Conservation (phyloP, 495 filamentous ascomycete species). For the Hypoxylon lenormandii region DNA sequence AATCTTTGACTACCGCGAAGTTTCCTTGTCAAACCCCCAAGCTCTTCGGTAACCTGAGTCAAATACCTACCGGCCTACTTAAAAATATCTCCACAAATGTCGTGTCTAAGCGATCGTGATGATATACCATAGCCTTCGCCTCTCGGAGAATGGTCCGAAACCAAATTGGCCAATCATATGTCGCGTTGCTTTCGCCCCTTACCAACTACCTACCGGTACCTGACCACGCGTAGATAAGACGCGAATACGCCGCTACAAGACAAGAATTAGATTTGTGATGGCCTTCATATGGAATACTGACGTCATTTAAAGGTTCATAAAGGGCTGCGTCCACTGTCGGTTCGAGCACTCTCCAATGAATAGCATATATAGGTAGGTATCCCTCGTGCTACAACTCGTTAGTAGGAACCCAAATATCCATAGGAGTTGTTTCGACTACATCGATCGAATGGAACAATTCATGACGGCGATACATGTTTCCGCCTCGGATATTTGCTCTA, state of each 20-base stretch:
- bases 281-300: slow-evolving; percentile 16
- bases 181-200: slow-evolving; percentile 6
- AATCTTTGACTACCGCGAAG: slow-evolving; percentile 1
- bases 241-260: neutral
- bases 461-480: too few relatives aligned
- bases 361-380: neutral
- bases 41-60: neutral
- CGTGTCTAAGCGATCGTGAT: slow-evolving; percentile 6
- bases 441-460: slow-evolving; percentile 18
- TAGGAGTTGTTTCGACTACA: neutral
- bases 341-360: neutral
- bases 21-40: neutral
- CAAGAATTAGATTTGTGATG: neutral
- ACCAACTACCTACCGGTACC: neutral
- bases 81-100: slow-evolving; percentile 14
- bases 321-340: slow-evolving; percentile 12
- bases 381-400: slow-evolving; percentile 10
- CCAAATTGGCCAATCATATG: slow-evolving; percentile 15
- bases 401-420: neutral
- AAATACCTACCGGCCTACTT: slow-evolving; percentile 11
- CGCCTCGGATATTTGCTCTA: too few relatives aligned
- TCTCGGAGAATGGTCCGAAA: slow-evolving; percentile 29
- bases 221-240: slow-evolving; percentile 8
- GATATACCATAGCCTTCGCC: slow-evolving; percentile 8
- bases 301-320: slow-evolving; percentile 16